Percentiles rank a stretch among this genome's conserved stretches.
These are phyloP conservation scores for Penicillium nordicum DNA, from an alignment of 2,329 filamentous ascomycete species.

Conservation along the genomic window DNA sequence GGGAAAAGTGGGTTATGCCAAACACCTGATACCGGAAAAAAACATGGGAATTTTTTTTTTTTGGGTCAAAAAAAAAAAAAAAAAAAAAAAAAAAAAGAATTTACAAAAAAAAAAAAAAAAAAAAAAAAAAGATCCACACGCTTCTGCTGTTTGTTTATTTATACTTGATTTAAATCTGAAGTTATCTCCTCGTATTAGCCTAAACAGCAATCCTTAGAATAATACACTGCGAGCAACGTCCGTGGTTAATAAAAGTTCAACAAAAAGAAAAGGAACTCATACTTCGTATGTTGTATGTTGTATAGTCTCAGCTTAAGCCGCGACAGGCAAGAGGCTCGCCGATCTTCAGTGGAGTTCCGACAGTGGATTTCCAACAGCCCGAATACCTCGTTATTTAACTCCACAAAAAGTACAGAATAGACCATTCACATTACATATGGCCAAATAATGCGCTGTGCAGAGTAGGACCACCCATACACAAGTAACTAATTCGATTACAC, in stretches of 20 bases:
- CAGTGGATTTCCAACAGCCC: too few relatives aligned
- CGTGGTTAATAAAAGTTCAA: neutral
- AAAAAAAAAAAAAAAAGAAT: too few relatives aligned
- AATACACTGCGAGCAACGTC: neutral
- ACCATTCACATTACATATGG: too few relatives aligned
- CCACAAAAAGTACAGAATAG: neutral
- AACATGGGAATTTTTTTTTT: too few relatives aligned
- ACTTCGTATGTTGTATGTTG: too few relatives aligned
- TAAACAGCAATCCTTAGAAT: neutral
- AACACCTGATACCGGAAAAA: too few relatives aligned
- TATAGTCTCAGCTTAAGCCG: neutral
- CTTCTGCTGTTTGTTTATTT: neutral
- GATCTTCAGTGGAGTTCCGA: neutral
- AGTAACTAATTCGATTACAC: neutral
- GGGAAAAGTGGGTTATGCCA: too few relatives aligned
- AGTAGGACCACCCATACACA: neutral
- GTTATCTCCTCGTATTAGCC: neutral
- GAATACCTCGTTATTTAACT: too few relatives aligned
- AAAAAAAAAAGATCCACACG: neutral
- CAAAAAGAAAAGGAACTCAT: neutral
- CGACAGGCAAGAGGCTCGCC: neutral
- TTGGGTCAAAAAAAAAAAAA: too few relatives aligned
- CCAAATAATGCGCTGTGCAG: neutral
- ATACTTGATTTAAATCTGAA: neutral
- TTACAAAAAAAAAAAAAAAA: too few relatives aligned